These are phyloP conservation scores for Globisporangium spinosum DNA, from an alignment of 352 stramenopile genomes.

Conservation along the genomic window DNA sequence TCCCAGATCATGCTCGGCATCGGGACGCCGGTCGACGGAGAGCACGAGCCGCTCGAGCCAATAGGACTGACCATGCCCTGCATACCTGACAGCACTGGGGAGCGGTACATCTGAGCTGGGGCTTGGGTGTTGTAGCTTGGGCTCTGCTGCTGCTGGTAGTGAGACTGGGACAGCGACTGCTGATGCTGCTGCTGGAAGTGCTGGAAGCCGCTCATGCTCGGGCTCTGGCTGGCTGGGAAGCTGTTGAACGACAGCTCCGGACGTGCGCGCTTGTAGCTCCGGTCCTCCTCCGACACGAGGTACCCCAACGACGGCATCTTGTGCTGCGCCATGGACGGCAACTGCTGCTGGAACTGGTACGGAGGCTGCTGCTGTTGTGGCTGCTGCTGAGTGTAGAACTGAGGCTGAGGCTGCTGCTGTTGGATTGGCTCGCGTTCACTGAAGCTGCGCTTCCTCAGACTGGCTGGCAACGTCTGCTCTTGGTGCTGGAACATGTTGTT, in stretches of 20 bases:
- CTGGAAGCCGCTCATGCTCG: conserved; percentile 11
- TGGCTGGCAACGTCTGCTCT: conserved; percentile 11
- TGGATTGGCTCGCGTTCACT: conserved; percentile 19
- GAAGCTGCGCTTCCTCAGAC: conserved; percentile 13
- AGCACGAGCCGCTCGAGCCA: not conserved
- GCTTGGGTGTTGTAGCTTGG: conserved; percentile 4
- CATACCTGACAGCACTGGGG: conserved; percentile 14
- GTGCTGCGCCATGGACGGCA: conserved; percentile 29
- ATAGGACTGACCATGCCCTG: conserved; percentile 16
- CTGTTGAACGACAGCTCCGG: conserved; percentile 25
- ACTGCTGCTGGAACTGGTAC: conserved; percentile 23
- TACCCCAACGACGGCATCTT: conserved; percentile 43
- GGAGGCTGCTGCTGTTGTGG: conserved; percentile 19
- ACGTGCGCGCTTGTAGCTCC: conserved; percentile 31
- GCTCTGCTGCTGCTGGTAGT: not conserved
- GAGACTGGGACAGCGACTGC: conserved; percentile 7
- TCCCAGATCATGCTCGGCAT: conserved; percentile 59
- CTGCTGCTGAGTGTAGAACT: conserved; percentile 8
- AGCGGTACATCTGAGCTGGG: conserved; percentile 12
- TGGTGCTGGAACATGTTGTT: conserved; percentile 12
- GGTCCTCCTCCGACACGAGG: conserved; percentile 24
- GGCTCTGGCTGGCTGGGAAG: conserved; percentile 28
- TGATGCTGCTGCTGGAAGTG: conserved; percentile 14
- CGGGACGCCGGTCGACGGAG: not conserved
- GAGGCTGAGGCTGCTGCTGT: conserved; percentile 14